These are phyloP conservation scores for Physaria fendleri DNA, from an alignment of 345 rosid genomes.

Conservation along the genomic window DNA sequence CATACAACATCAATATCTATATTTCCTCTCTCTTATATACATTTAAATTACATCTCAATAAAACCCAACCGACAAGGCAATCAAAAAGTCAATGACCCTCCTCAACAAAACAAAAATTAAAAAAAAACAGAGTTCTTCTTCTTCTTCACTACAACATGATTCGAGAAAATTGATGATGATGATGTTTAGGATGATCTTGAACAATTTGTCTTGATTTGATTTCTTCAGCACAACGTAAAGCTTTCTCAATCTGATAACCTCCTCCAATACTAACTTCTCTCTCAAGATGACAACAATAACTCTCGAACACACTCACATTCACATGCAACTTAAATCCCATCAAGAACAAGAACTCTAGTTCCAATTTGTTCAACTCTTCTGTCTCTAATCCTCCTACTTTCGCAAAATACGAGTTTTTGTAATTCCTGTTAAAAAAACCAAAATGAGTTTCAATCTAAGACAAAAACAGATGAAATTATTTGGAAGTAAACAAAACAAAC, in stretches of 20 bases:
- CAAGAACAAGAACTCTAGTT: conserved; percentile 72
- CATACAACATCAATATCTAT: conserved; percentile 8
- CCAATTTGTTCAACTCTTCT: conserved; percentile 57
- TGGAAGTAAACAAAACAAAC: too few relatives aligned
- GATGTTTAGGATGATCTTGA: conserved; percentile 34
- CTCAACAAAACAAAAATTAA: background rate
- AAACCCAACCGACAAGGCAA: conserved; percentile 29
- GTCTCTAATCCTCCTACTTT: conserved; percentile 79
- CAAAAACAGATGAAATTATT: too few relatives aligned
- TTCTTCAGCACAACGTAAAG: conserved; percentile 73
- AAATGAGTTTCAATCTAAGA: too few relatives aligned
- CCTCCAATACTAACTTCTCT: conserved; percentile 86
- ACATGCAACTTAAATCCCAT: conserved; percentile 82
- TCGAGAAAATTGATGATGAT: conserved; percentile 38
- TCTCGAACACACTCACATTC: conserved; percentile 78
- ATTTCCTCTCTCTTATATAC: background rate
- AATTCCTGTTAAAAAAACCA: conserved; percentile 52
- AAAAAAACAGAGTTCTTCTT: background rate
- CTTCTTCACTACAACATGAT: conserved; percentile 50
- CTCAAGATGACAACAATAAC: conserved; percentile 81
- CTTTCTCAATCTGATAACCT: conserved; percentile 76
- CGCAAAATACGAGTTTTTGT: conserved; percentile 74
- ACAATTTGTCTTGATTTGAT: conserved; percentile 55
- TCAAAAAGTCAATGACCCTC: conserved; percentile 24
- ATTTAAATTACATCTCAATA: conserved; percentile 9